Percentiles rank a stretch among this genome's conserved stretches.
Evolutionary conservation across 176 grass and related monocot species (phyloP).

Genomic region (Leersia perrieri): DNA sequence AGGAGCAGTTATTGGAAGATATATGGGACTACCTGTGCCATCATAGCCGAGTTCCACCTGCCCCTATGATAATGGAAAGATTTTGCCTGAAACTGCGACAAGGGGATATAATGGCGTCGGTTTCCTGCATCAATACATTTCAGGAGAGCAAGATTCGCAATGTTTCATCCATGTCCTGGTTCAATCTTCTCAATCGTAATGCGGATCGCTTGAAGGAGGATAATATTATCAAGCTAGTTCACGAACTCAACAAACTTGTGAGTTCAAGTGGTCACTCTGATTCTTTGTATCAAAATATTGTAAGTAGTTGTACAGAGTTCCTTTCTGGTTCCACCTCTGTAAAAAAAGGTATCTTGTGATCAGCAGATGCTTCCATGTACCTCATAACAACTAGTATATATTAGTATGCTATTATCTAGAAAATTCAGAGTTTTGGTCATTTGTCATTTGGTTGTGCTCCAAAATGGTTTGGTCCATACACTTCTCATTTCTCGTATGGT

Average conservation of each 20-base stretch:
- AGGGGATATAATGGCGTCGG: slow-evolving; percentile 41
- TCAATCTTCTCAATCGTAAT: slow-evolving; percentile 58
- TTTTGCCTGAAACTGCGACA: slow-evolving; percentile 82
- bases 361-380: not conserved
- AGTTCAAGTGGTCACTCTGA: slow-evolving; percentile 25
- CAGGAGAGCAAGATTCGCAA: slow-evolving; percentile 55
- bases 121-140: slow-evolving; percentile 59
- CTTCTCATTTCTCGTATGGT: not conserved
- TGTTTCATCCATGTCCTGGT: slow-evolving; percentile 63
- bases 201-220: slow-evolving; percentile 44
- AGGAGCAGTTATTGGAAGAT: slow-evolving; percentile 67
- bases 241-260: slow-evolving; percentile 45
- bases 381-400: slow-evolving; percentile 4
- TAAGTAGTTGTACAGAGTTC: slow-evolving; percentile 57
- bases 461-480: not conserved
- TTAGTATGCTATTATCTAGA: not conserved
- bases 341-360: slow-evolving; percentile 6
- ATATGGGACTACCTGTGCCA: slow-evolving; percentile 62
- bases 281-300: slow-evolving; percentile 55
- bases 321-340: slow-evolving; percentile 37
- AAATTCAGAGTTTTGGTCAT: not conserved
- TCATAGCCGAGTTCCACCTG: slow-evolving; percentile 51
- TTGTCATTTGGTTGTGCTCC: not conserved
- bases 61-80: slow-evolving; percentile 83
- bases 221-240: slow-evolving; percentile 39